Evolutionary conservation across 805 yeast genomes (phyloP).

Genomic region (Debaryomyces castellii): DNA sequence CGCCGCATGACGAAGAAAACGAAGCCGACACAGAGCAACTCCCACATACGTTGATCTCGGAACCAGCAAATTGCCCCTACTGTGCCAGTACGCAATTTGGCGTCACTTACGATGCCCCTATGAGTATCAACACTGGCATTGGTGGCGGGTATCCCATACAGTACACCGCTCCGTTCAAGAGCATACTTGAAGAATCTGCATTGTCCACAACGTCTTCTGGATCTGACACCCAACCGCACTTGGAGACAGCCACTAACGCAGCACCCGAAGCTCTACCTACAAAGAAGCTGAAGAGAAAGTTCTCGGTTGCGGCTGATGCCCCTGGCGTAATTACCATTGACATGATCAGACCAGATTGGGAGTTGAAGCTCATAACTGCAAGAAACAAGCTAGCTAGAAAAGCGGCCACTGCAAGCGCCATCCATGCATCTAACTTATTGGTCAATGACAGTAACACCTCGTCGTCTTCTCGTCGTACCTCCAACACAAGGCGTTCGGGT

Average conservation of each 20-base stretch:
- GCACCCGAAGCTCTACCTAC: not conserved
- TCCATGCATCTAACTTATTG: conserved; percentile 82
- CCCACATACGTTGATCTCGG: conserved; percentile 73
- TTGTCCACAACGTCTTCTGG: conserved; percentile 1
- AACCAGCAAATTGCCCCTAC: conserved; percentile 89
- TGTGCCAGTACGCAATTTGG: conserved; percentile 89
- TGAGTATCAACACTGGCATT: conserved; percentile 52
- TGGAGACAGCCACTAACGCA: not conserved
- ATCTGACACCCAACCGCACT: not conserved
- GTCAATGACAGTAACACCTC: conserved; percentile 29
- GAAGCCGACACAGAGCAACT: conserved; percentile 25
- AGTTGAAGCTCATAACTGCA: conserved; percentile 66
- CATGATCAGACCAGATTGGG: conserved; percentile 91
- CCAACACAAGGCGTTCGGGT: conserved; percentile 12
- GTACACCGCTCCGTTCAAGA: conserved; percentile 20
- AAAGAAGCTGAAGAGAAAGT: conserved; percentile 20
- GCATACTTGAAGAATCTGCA: conserved; percentile 4
- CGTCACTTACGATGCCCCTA: conserved; percentile 71
- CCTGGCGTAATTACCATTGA: conserved; percentile 78
- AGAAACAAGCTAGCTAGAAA: conserved; percentile 76
- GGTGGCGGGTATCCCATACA: conserved; percentile 53
- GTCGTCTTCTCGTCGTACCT: conserved; percentile 9
- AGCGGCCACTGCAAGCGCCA: conserved; percentile 91
- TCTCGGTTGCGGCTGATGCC: conserved; percentile 63
- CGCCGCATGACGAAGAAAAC: conserved; percentile 64